Evolutionary conservation across 164 flowering plant species (phyloP), one percentile per base, ranked within the genome.

Genomic region (grape (Vitis vinifera)): DNA sequence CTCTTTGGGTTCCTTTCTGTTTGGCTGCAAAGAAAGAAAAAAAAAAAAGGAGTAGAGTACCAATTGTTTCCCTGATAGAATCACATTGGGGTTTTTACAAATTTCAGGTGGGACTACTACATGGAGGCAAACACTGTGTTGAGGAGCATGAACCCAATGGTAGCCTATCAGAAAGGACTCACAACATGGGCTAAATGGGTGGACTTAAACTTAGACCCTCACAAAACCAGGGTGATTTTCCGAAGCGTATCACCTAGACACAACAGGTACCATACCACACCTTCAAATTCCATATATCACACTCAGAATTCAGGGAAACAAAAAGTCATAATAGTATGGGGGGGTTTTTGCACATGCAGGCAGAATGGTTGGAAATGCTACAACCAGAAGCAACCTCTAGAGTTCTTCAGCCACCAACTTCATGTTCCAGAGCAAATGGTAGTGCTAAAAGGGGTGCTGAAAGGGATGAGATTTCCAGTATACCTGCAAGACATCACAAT

Each of bases 161-260:
- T 88, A 71, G 98, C 98, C 14, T 93, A 93, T 69, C 80, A 88
- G 76, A 86, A 81, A 70, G 97, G 93, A 59, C 88, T 93, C 8
- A 77, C 72, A 8, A 90, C 97, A 67, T 93, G 97, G 98, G 92
- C 98, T 29, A 91, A 79, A 63, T 93, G 98, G 98, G 78, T 93
- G 0, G 95, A 91, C 66, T 27, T 85, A 29, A 93, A 90, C 64
- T 82, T 93, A 1, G 80, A 93, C 66, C 95, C 93, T 27, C 71
- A 73, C 11, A 70, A 62, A 71, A 88, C 90, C 17, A 77, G 72
- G 65, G 91, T 91, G 64, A 80, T 93, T 49, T 91, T 89, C 70
- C 77, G 97, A 62, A 91, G 88, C 84, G 79, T 93, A 81, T 93
- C 97, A 6, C 97, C 97, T 31, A 77, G 82, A 44, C 98, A 93